phyloP scores from a whole-genome alignment of 2,329 filamentous ascomycete species.

The Cladophialophora immunda region DNA sequence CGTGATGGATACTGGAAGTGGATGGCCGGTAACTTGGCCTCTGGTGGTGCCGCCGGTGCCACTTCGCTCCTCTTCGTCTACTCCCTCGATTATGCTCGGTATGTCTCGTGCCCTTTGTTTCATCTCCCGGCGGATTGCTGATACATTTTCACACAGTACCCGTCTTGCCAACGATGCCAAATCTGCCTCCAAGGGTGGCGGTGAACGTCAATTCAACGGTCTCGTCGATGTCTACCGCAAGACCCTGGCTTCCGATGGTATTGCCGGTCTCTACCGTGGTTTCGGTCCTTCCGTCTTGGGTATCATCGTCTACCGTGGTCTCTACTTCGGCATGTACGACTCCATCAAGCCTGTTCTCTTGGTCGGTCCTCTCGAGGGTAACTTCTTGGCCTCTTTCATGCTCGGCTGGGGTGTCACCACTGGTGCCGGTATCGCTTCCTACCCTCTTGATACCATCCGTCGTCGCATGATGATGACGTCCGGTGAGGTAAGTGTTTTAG shows the following conservation, averaged over 20 bases:
- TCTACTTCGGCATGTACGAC: conserved; percentile 99
- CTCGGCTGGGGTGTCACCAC: conserved; percentile 99
- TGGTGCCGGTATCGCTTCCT: conserved; percentile 99
- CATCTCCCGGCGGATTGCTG: neutral
- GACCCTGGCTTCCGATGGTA: conserved; percentile 98
- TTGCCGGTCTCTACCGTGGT: conserved; percentile 99
- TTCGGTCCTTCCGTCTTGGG: conserved; percentile 99
- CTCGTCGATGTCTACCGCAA: conserved; percentile 99
- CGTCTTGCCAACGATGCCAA: conserved; percentile 99
- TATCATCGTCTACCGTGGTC: conserved; percentile 99
- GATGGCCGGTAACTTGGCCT: conserved; percentile 99
- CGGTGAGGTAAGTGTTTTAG: conserved; percentile 65
- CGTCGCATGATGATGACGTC: conserved; percentile 99
- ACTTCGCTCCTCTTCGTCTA: conserved; percentile 99
- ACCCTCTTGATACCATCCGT: conserved; percentile 99
- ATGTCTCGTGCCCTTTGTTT: conserved; percentile 11
- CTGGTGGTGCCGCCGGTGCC: conserved; percentile 99
- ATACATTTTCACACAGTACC: conserved; percentile 67
- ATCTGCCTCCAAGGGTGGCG: conserved; percentile 88
- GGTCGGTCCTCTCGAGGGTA: conserved; percentile 88
- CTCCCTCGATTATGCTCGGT: conserved; percentile 96
- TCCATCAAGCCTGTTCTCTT: conserved; percentile 99
- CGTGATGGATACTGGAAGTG: conserved; percentile 97
- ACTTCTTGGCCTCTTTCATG: conserved; percentile 99
- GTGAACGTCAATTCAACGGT: conserved; percentile 99